Percentiles rank a stretch among this genome's conserved stretches.
Conservation (phyloP, 805 yeast species). For the Pichia gijzeniarum region DNA sequence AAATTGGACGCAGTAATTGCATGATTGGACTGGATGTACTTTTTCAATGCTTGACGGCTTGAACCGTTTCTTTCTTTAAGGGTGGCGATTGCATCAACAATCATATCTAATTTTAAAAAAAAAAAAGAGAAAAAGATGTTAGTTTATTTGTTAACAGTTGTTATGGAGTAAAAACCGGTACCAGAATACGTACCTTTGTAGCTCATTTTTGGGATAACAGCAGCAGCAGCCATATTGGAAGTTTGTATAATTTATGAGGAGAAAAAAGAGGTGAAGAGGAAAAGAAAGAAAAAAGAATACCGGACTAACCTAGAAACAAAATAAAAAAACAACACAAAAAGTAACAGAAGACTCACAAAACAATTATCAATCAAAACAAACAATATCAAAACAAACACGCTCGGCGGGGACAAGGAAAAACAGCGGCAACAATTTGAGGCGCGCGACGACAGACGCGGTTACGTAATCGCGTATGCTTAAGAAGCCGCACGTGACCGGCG, state of each 20-base stretch:
- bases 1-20: constrained; percentile 54
- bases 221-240: neutral
- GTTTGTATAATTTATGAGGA: neutral
- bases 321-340: too few relatives aligned
- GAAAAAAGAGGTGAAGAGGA: neutral
- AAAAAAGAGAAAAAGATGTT: neutral
- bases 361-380: too few relatives aligned
- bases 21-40: constrained; percentile 62
- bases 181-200: constrained; percentile 39
- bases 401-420: too few relatives aligned
- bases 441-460: too few relatives aligned
- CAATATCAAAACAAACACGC: too few relatives aligned
- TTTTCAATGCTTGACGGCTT: constrained; percentile 83
- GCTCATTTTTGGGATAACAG: constrained; percentile 29
- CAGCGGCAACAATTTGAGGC: too few relatives aligned
- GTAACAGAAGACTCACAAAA: too few relatives aligned
- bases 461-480: too few relatives aligned
- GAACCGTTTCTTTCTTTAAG: constrained; percentile 80
- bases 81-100: constrained; percentile 58
- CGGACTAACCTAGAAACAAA: too few relatives aligned
- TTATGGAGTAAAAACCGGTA: too few relatives aligned
- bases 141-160: neutral
- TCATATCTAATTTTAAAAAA: constrained; percentile 39
- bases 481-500: too few relatives aligned
- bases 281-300: neutral